Base-by-base conservation (phyloP, 2,329 filamentous ascomycete genomes). In the Fusarium chlamydosporum region DNA sequence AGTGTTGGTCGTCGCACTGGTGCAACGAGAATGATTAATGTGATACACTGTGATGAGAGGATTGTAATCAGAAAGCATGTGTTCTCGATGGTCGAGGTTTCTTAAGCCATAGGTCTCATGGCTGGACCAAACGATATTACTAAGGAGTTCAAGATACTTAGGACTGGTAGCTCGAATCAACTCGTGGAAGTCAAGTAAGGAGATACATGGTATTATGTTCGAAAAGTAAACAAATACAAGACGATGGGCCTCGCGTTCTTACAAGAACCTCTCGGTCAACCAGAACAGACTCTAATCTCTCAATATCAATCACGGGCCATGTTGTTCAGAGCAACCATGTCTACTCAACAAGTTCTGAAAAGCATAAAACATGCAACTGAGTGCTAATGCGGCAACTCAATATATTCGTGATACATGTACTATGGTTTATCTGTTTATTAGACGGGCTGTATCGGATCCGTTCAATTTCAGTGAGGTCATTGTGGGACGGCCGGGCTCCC, bases 391-490 rank as follows among this genome's bases (percentile, higher is more conserved):
- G 35, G n/a, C 34, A 20, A 48, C 31, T 54, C 38, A 16, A 15
- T 26, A 23, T 16, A 26, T 27, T 38, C 10, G 29, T 27, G 27
- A 23, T 16, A 20, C 31, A 31, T 20, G 20, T 40, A 8, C 7
- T 13, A 34, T 6, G 37, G 10, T 20, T 38, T 31, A 20, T 42
- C 15, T 37, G 34, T 45, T 42, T 48, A 31, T 34, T 40, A 48
- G 38, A 34, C 64, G 60, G 68, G 55, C 60, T 59, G 46, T 37
- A 38, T 54, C 46, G 54, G 67, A 57, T 56, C 35, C 33, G 41
- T 61, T 40, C 47, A 51, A 47, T 45, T 51, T 29, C 37, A 47
- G 61, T 67, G 60, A 72, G 70, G 60, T 68, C 69, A 71, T 71
- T 65, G 61, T 55, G 58, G 55, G 56, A 66, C 56, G 47, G 55